These are phyloP conservation scores for Rubia occidens DNA, from an alignment of 305 asterid species.

Conservation along the genomic window DNA sequence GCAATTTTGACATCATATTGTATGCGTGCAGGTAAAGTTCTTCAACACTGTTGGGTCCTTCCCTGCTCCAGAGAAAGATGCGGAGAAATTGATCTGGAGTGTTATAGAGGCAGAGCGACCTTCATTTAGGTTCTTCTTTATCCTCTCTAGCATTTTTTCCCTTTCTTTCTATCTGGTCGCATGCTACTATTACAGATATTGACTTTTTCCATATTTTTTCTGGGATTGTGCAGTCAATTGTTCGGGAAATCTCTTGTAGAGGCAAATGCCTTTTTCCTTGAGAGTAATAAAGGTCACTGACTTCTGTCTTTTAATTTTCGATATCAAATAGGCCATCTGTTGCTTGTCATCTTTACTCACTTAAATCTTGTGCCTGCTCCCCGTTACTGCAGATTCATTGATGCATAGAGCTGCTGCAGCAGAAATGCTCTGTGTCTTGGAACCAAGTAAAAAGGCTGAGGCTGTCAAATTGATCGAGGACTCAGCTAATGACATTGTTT, in stretches of 20 bases:
- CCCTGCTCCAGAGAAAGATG: constrained; percentile 63
- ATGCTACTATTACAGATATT: background rate
- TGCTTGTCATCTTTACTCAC: background rate
- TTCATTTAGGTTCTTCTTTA: constrained; percentile 50
- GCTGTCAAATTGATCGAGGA: constrained; percentile 75
- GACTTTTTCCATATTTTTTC: background rate
- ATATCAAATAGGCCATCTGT: background rate
- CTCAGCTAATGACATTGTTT: constrained; percentile 37
- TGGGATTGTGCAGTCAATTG: constrained; percentile 53
- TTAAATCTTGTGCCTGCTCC: constrained; percentile 4
- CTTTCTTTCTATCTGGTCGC: background rate
- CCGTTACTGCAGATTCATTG: constrained; percentile 51
- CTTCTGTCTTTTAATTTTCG: constrained; percentile 9
- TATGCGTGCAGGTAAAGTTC: constrained; percentile 59
- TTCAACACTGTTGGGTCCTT: constrained; percentile 68
- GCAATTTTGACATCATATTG: constrained; percentile 6
- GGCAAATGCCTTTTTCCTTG: constrained; percentile 68
- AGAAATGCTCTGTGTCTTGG: constrained; percentile 71
- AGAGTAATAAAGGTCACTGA: constrained; percentile 59
- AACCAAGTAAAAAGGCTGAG: constrained; percentile 68
- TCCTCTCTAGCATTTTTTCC: constrained; percentile 1
- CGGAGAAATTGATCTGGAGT: constrained; percentile 71
- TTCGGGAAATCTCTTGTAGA: constrained; percentile 67
- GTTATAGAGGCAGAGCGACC: constrained; percentile 84
- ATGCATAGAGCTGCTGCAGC: constrained; percentile 89